These are phyloP conservation scores for Mikania micrantha DNA, from an alignment of 129 eudicot species.

Conservation along the genomic window DNA sequence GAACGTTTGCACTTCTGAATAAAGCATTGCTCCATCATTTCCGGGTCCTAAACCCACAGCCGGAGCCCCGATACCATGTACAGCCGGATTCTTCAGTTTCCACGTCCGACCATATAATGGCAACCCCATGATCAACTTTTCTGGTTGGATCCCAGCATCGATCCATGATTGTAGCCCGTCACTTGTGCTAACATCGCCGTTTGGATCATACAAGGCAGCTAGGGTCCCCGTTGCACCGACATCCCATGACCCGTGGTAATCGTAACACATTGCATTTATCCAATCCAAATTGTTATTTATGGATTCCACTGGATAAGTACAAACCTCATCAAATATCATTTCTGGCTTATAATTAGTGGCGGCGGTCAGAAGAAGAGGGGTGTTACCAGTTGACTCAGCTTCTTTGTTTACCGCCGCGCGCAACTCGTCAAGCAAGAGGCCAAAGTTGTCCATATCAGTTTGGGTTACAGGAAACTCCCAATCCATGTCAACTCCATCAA, in stretches of 20 bases:
- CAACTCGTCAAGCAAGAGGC: slow-evolving; percentile 29
- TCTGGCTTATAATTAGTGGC: slow-evolving; percentile 54
- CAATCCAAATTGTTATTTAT: slow-evolving; percentile 55
- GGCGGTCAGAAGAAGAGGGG: slow-evolving; percentile 54
- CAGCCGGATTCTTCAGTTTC: too few relatives aligned
- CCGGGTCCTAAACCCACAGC: too few relatives aligned
- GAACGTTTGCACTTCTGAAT: too few relatives aligned
- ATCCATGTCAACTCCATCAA: slow-evolving; percentile 69
- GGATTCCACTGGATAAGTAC: slow-evolving; percentile 42
- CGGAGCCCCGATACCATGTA: too few relatives aligned
- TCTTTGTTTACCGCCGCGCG: slow-evolving; percentile 43
- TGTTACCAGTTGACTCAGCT: slow-evolving; percentile 21
- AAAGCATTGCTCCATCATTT: too few relatives aligned
- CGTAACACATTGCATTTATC: slow-evolving; percentile 73
- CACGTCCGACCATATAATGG: too few relatives aligned
- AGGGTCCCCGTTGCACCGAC: slow-evolving; percentile 14
- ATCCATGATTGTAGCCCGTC: too few relatives aligned
- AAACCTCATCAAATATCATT: neutral
- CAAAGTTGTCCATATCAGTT: slow-evolving; percentile 46
- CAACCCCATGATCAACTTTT: too few relatives aligned
- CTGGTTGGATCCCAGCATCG: too few relatives aligned
- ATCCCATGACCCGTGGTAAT: slow-evolving; percentile 63
- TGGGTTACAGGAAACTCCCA: slow-evolving; percentile 65
- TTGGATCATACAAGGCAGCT: too few relatives aligned
- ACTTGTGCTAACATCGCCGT: too few relatives aligned